Base-by-base conservation (phyloP, 768 basidiomycete genomes). In the Tubosaeta sp. region DNA sequence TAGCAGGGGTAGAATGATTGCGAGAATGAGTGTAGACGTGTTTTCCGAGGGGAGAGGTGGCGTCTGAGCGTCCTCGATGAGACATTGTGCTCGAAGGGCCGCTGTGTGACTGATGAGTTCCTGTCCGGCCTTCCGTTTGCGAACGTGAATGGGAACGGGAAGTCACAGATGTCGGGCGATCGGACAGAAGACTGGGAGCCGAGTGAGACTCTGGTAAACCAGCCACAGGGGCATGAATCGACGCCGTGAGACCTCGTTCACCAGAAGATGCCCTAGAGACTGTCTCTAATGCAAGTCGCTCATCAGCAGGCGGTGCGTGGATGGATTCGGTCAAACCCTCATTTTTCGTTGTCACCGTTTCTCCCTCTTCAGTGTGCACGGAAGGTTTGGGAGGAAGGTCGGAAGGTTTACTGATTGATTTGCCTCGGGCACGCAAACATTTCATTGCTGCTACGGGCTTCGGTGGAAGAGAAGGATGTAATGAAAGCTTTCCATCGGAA, bases 1-100 rank as follows among this genome's bases (percentile, higher is more conserved):
- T 60, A 50, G 72, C 64, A 44, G 83, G 78, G 8, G 85, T 77
- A 0, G 88, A 88, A 56, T 85, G 85, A 39, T 82, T 85, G 37
- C 86, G 81, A 6, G 75, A 62, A 48, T 79, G 70, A 12, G 63
- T 62, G 25, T 66, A 65, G 57, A 66, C 58, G 41, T 68, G 63
- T 52, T 64, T 67, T 43, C 71, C 75, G 16, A 74, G 71, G 22
- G 77, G 73, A 2, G 79, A 75, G 47, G 76, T 69, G 43, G 73
- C 65, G 45, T 79, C 75, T 19, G 77, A 75, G 55, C 75, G 72
- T 53, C 72, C 68, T 45, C 73, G 69, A 34, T 65, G 58, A 54
- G 64, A 55, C 44, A 41, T 45, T 12, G 52, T 32, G 42, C 50
- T 59, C 31, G 61, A 53, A 44, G 69, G 64, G 38, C 63, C 47